Percentiles rank a stretch among this genome's conserved stretches.
Conservation (phyloP, 1,284 basidiomycete genomes). For the Quambalaria eucalypti region DNA sequence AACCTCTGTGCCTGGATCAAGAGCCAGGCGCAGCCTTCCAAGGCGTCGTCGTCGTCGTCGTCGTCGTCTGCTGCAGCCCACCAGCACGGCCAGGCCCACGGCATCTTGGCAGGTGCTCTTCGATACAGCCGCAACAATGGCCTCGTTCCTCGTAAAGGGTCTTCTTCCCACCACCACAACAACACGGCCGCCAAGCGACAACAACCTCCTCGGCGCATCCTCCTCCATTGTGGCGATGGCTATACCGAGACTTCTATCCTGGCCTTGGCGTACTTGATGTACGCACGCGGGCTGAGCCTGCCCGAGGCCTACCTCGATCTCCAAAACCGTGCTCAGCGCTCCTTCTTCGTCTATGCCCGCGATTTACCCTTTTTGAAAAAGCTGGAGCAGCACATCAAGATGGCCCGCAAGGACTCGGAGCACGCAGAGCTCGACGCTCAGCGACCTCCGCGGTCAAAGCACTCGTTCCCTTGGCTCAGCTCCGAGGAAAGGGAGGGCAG, state of each 20-base stretch:
- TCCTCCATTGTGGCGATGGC: conserved; percentile 46
- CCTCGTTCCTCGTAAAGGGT: too few species aligned
- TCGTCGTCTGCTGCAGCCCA: conserved; percentile 7
- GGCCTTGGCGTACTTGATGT: conserved; percentile 81
- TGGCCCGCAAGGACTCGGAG: conserved; percentile 1
- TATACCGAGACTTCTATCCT: conserved; percentile 79
- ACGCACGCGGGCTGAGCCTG: conserved; percentile 58
- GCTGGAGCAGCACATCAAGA: conserved; percentile 58
- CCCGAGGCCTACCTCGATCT: conserved; percentile 75
- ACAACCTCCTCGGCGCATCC: conserved; percentile 18
- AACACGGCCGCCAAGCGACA: background rate
- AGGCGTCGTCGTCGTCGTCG: conserved; percentile 1
- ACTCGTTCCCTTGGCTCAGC: conserved; percentile 5
- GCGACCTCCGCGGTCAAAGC: background rate
- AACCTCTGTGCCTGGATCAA: conserved; percentile 45
- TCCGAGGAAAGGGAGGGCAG: background rate
- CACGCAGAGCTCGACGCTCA: background rate
- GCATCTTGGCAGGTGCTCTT: conserved; percentile 11
- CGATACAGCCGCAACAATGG: background rate
- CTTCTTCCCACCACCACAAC: too few species aligned
- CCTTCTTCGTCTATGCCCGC: conserved; percentile 83
- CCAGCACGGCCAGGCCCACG: conserved; percentile 8
- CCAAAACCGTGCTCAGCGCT: conserved; percentile 57
- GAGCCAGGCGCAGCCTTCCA: conserved; percentile 24
- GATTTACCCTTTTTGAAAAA: conserved; percentile 69